Evolutionary conservation across 345 rosid species (phyloP), one percentile per base, ranked within the genome.

Genomic region (Brassica incana): DNA sequence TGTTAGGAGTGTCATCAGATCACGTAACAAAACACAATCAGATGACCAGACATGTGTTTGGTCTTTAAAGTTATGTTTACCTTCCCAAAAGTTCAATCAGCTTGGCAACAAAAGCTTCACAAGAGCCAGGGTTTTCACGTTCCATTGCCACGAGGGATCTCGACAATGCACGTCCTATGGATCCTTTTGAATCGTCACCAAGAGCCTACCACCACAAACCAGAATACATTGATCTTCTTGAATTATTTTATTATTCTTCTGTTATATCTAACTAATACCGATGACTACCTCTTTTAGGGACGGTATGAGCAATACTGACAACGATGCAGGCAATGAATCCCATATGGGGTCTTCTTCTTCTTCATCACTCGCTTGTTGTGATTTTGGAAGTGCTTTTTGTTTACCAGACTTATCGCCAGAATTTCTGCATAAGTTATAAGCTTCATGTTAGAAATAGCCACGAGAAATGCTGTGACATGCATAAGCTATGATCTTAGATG

Each of bases 221-320:
- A 75, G 52, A 64, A 62, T 35, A 20, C 56, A 50, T 70, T 70
- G 15, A 56, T 63, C 65, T 50, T 61, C 38, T 33, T 15, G 65
- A 36, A 59, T 1, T 20, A 20, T 20, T 20, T 20, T 20, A 43
- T 20, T 8, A 11, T 6, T 5, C 32, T 63, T 7, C 14, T 30
- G 18, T n/a, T 63, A 63, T 7, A 63, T 63, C 40, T 6, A 32
- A 64, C 25, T 64, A 33, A 15, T n/a, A 32, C 58, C 6, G 23
- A 64, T 64, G 18, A 14, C 35, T 79, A 91, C 99, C 95, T 95
- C 97, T 87, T 92, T 90, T 72, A 91, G 67, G 52, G 97, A 91
- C 67, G 97, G 99, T 35, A 95, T 84, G 73, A 95, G 85, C 86
- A 95, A 86, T 72, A 85, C 77, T 63, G 97, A 89, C 75, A 95